Conservation (phyloP, 2,329 filamentous ascomycete species). For the Fusarium sp. region DNA sequence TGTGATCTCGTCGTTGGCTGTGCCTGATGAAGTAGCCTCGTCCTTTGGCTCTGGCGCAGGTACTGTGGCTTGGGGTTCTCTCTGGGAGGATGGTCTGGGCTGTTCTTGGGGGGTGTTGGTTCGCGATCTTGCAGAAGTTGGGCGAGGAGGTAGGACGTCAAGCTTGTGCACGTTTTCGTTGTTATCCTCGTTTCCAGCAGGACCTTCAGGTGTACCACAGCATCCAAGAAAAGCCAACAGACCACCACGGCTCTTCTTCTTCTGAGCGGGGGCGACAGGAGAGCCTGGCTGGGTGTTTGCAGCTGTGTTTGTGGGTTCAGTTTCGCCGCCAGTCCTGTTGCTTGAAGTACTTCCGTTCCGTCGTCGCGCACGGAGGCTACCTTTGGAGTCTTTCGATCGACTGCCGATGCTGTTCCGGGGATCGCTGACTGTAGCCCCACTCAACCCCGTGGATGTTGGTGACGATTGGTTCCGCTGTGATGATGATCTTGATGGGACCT, state of each 20-base stretch:
- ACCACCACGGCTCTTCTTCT: conserved; percentile 69
- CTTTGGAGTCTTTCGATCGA: conserved; percentile 74
- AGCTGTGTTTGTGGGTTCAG: conserved; percentile 64
- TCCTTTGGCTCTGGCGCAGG: conserved; percentile 57
- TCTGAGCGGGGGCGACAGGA: conserved; percentile 62
- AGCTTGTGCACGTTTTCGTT: conserved; percentile 70
- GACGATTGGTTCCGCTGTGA: conserved; percentile 71
- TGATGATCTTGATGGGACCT: conserved; percentile 73
- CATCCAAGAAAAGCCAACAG: conserved; percentile 74
- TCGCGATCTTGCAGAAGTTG: conserved; percentile 67
- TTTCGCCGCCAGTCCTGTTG: conserved; percentile 69
- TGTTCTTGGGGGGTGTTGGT: conserved; percentile 67
- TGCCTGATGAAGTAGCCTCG: conserved; percentile 62
- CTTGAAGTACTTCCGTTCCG: conserved; percentile 78
- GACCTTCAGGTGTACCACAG: conserved; percentile 73
- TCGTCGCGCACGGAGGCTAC: conserved; percentile 72
- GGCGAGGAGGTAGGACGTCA: conserved; percentile 67
- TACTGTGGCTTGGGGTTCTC: conserved; percentile 57
- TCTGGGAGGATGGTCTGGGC: conserved; percentile 62
- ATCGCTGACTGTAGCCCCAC: conserved; percentile 70
- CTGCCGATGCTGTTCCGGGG: conserved; percentile 72
- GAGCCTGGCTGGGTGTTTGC: conserved; percentile 66
- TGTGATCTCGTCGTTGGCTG: conserved; percentile 62
- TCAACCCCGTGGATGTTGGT: conserved; percentile 70
- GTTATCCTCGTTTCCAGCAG: conserved; percentile 65